Evolutionary conservation across 2,329 filamentous ascomycete genomes (phyloP).

Genomic region (Sclerotiophoma versabilis): DNA sequence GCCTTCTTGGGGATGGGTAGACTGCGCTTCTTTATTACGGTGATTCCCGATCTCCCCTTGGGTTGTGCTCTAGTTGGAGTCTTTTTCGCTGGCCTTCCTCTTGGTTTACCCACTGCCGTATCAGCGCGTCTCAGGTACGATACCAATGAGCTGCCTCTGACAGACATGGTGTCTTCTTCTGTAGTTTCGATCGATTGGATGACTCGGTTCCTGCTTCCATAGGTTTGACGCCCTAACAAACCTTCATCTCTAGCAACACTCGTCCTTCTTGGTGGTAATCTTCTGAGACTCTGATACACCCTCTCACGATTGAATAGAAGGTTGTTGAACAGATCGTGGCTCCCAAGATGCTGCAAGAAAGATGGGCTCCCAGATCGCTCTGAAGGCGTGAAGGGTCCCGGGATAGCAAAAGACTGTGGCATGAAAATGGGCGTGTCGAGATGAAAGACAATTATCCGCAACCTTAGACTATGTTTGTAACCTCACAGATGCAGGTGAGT

Average conservation of each 20-base stretch:
- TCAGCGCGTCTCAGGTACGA: neutral
- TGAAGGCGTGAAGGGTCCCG: neutral
- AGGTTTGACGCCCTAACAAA: fast-evolving
- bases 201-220: neutral
- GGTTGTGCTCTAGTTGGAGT: neutral
- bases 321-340: neutral
- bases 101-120: neutral
- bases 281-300: neutral
- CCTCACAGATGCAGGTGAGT: too few relatives aligned
- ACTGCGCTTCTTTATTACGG: neutral
- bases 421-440: neutral
- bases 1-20: neutral
- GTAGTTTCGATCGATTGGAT: neutral
- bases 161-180: neutral
- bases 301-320: slow-evolving; percentile 17
- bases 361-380: neutral
- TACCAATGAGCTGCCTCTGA: neutral
- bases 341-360: neutral
- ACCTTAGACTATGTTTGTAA: too few relatives aligned
- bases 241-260: neutral
- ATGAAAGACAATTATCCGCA: neutral
- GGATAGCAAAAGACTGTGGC: neutral
- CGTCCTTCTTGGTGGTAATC: neutral
- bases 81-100: neutral
- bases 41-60: neutral